Conservation (phyloP, 495 filamentous ascomycete genomes). For the Rhypophila decipiens region DNA sequence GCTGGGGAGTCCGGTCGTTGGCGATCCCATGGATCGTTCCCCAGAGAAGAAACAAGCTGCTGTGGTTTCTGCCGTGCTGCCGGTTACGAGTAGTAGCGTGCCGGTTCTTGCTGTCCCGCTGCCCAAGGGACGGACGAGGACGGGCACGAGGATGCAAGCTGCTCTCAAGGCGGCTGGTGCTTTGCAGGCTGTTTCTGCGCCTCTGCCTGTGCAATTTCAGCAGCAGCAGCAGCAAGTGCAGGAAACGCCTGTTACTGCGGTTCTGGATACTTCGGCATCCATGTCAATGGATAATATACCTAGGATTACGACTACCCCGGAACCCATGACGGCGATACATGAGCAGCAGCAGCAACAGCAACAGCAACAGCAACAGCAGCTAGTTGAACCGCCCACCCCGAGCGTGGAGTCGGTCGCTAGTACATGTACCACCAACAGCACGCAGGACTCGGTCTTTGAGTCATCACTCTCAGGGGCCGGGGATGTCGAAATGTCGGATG, state of each 20-base stretch:
- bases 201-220: background rate
- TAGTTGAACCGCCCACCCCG: constrained; percentile 16
- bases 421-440: constrained; percentile 9
- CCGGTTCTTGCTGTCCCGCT: constrained; percentile 16
- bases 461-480: background rate
- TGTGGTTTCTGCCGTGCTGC: background rate
- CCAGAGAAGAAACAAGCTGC: constrained; percentile 12
- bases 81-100: constrained; percentile 5
- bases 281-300: background rate
- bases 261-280: background rate
- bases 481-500: constrained; percentile 42
- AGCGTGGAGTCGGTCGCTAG: constrained; percentile 17
- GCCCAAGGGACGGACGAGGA: constrained; percentile 11
- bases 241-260: constrained; percentile 2
- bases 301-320: constrained; percentile 1
- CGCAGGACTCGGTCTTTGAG: constrained; percentile 20
- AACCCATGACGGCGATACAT: constrained; percentile 12
- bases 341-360: too few species aligned
- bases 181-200: background rate
- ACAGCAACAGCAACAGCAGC: too few species aligned
- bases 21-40: constrained; percentile 14
- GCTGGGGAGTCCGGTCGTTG: constrained; percentile 27
- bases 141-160: background rate
- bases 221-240: background rate
- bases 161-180: background rate